phyloP scores from a whole-genome alignment of 2,329 filamentous ascomycete genomes.

The Coniochaeta prunicola region DNA sequence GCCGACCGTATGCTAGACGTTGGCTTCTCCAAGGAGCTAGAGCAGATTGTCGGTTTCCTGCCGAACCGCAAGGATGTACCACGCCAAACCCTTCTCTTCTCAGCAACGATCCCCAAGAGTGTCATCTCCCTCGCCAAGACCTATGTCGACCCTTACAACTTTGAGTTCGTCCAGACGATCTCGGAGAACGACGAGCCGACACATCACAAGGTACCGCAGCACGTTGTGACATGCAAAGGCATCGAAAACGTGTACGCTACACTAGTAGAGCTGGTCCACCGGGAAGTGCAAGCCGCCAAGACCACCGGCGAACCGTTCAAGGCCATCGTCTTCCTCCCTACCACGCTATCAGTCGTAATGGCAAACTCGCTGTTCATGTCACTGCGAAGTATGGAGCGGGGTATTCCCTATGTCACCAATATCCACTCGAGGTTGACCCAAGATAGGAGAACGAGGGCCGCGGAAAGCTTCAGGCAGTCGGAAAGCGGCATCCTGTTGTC shows the following conservation, averaged over 20 bases:
- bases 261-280: conserved; percentile 67
- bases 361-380: conserved; percentile 51
- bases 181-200: conserved; percentile 74
- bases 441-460: conserved; percentile 56
- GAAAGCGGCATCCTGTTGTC: conserved; percentile 62
- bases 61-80: conserved; percentile 56
- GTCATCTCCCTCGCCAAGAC: conserved; percentile 72
- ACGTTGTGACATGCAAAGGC: conserved; percentile 57
- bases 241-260: conserved; percentile 73
- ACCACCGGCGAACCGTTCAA: conserved; percentile 64
- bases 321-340: conserved; percentile 88
- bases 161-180: conserved; percentile 89
- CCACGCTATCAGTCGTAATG: conserved; percentile 64
- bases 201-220: conserved; percentile 77
- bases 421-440: conserved; percentile 81
- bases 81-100: conserved; percentile 91
- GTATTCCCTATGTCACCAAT: conserved; percentile 36
- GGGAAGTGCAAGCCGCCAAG: conserved; percentile 39
- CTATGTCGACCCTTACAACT: conserved; percentile 71
- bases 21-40: conserved; percentile 65
- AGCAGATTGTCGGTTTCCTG: conserved; percentile 52
- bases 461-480: conserved; percentile 64
- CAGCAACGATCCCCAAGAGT: conserved; percentile 80
- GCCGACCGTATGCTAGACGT: conserved; percentile 98
- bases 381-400: conserved; percentile 31